These are phyloP conservation scores for Zygosaccharomyces pseudobailii DNA, from an alignment of 1,139 yeast genomes.

Conservation along the genomic window DNA sequence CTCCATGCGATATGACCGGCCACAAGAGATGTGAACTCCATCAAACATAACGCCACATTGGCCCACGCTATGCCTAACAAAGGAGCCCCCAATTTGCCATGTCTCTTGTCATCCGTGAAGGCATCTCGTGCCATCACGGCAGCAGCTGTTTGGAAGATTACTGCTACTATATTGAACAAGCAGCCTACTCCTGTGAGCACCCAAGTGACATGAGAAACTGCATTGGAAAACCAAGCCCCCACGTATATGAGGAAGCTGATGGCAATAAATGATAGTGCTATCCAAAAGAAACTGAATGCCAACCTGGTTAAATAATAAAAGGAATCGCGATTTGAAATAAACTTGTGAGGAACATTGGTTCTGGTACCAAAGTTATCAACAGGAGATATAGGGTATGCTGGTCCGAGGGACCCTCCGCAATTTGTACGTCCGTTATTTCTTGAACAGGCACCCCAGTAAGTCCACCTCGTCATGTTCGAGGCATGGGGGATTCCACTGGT, in stretches of 20 bases:
- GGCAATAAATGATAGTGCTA: slow-evolving; percentile 56
- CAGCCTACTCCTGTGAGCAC: slow-evolving; percentile 50
- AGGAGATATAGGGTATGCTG: slow-evolving; percentile 72
- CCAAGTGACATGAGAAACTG: slow-evolving; percentile 51
- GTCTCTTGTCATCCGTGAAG: slow-evolving; percentile 44
- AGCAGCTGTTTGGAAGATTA: slow-evolving; percentile 64
- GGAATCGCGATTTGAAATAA: slow-evolving; percentile 51
- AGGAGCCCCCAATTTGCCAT: slow-evolving; percentile 51
- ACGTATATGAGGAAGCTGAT: slow-evolving; percentile 42
- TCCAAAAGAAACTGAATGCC: slow-evolving; percentile 59
- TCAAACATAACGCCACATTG: slow-evolving; percentile 37
- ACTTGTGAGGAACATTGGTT: slow-evolving; percentile 50
- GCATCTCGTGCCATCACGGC: slow-evolving; percentile 61
- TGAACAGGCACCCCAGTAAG: slow-evolving; percentile 77
- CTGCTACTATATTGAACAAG: slow-evolving; percentile 54
- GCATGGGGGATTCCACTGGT: slow-evolving; percentile 55
- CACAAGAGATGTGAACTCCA: slow-evolving; percentile 12
- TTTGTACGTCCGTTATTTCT: slow-evolving; percentile 26
- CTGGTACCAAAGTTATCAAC: slow-evolving; percentile 61
- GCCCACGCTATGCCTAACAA: slow-evolving; percentile 69
- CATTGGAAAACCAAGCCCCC: slow-evolving; percentile 39
- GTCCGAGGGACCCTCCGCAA: slow-evolving; percentile 38
- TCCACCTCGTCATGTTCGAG: slow-evolving; percentile 59
- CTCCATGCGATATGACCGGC: slow-evolving; percentile 32
- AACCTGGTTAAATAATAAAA: slow-evolving; percentile 68